Percentiles rank a stretch among this genome's conserved stretches.
These are phyloP conservation scores for Podila verticillata DNA, from an alignment of 192 early-diverging fungal species.

Conservation along the genomic window DNA sequence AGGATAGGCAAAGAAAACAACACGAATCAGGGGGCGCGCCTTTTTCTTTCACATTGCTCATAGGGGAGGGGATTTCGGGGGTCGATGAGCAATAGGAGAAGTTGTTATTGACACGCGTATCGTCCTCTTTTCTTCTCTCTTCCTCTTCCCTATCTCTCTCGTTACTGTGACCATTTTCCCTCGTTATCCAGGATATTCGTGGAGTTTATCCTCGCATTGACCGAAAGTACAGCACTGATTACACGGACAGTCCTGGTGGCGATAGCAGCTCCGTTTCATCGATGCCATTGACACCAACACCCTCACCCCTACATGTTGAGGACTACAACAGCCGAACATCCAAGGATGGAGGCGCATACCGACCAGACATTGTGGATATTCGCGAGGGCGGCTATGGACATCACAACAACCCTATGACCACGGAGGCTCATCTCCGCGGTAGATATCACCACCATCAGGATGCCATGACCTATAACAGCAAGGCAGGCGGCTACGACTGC, in stretches of 20 bases:
- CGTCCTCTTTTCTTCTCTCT: not conserved
- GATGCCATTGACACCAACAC: not conserved
- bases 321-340: not conserved
- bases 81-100: not conserved
- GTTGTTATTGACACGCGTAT: slow-evolving; percentile 3
- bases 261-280: not conserved
- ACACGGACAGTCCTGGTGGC: not conserved
- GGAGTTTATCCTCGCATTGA: not conserved
- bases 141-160: not conserved
- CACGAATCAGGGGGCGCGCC: slow-evolving; percentile 2
- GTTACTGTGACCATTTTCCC: not conserved
- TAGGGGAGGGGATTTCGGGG: not conserved
- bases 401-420: not conserved
- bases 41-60: too few relatives aligned
- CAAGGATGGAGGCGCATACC: too few relatives aligned
- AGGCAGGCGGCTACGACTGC: not conserved
- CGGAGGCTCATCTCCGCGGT: not conserved
- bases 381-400: too few relatives aligned
- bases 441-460: not conserved
- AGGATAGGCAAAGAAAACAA: not conserved
- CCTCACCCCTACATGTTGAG: not conserved
- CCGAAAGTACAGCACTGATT: not conserved
- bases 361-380: too few relatives aligned
- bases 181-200: not conserved
- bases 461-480: not conserved